Percentiles rank a stretch among this genome's conserved stretches.
Evolutionary conservation across 2,329 filamentous ascomycete genomes (phyloP).

Genomic region (Trichoderma koningii): DNA sequence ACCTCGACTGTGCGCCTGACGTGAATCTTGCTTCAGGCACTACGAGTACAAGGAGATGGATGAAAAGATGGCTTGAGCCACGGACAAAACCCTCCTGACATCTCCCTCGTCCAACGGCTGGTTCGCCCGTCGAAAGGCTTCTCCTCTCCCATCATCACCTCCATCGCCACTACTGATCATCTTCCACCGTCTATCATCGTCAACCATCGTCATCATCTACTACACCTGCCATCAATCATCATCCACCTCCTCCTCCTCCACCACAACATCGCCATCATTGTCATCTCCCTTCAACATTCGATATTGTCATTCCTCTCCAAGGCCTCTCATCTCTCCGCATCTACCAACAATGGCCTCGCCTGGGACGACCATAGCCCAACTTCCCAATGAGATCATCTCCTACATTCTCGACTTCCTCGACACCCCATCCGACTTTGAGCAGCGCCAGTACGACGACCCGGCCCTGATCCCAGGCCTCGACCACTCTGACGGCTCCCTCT

Average conservation of each 20-base stretch:
- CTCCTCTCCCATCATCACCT: background rate
- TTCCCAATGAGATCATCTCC: conserved; percentile 64
- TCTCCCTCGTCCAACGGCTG: background rate
- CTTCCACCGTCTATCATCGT: background rate
- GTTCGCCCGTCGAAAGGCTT: background rate
- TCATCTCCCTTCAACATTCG: background rate
- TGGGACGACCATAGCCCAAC: conserved; percentile 29
- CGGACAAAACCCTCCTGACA: background rate
- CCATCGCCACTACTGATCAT: background rate
- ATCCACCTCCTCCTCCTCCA: background rate
- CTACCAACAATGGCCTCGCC: background rate
- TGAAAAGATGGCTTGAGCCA: background rate
- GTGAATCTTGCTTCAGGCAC: background rate
- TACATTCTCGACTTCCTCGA: conserved; percentile 60
- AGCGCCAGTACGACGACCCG: conserved; percentile 50
- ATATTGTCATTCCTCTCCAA: background rate
- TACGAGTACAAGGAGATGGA: background rate
- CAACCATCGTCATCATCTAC: background rate
- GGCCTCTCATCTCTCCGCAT: too few species aligned
- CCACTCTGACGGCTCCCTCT: conserved; percentile 24
- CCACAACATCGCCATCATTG: background rate
- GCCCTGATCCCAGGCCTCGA: conserved; percentile 41
- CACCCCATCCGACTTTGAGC: conserved; percentile 50
- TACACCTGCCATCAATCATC: background rate
- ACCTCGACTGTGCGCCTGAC: background rate